Percentiles rank a stretch among this genome's conserved stretches.
Evolutionary conservation across 2,329 filamentous ascomycete genomes (phyloP).

Genomic region (Xylaria sp.): DNA sequence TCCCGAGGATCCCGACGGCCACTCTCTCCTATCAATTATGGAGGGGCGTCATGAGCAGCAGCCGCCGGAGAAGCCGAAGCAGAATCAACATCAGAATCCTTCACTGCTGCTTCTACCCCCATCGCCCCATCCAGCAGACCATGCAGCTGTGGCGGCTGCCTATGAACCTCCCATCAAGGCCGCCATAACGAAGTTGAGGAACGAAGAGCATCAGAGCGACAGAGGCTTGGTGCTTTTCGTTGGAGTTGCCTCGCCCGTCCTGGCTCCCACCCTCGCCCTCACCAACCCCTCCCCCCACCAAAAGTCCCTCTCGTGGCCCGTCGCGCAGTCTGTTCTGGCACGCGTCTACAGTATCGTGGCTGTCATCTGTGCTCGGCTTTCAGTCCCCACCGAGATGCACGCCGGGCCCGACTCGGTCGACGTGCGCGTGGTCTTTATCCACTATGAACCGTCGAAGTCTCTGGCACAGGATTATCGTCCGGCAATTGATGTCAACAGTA

Average conservation of each 20-base stretch:
- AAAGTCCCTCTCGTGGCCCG: constrained; percentile 69
- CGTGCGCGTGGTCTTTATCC: constrained; percentile 76
- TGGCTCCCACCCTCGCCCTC: constrained; percentile 59
- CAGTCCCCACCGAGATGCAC: constrained; percentile 67
- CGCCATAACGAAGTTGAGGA: constrained; percentile 61
- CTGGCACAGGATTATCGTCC: constrained; percentile 51
- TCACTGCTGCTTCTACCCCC: constrained; percentile 72
- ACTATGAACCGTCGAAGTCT: constrained; percentile 60
- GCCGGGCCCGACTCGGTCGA: constrained; percentile 77
- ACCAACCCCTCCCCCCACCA: constrained; percentile 60
- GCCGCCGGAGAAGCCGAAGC: neutral
- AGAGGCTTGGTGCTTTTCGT: constrained; percentile 56
- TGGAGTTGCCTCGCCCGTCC: constrained; percentile 70
- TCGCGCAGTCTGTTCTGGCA: constrained; percentile 79
- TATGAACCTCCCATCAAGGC: constrained; percentile 69
- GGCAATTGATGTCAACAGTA: constrained; percentile 56
- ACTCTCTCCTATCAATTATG: constrained; percentile 26
- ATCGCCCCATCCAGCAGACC: constrained; percentile 66
- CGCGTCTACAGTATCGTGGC: constrained; percentile 82
- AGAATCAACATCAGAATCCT: constrained; percentile 41
- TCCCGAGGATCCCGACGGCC: neutral
- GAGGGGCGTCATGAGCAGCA: constrained; percentile 37
- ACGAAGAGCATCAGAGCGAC: constrained; percentile 43
- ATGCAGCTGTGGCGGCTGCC: constrained; percentile 63
- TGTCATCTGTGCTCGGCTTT: constrained; percentile 72